Evolutionary conservation across 2,329 filamentous ascomycete species (phyloP).

Genomic region (Ophiosphaerella narmari): DNA sequence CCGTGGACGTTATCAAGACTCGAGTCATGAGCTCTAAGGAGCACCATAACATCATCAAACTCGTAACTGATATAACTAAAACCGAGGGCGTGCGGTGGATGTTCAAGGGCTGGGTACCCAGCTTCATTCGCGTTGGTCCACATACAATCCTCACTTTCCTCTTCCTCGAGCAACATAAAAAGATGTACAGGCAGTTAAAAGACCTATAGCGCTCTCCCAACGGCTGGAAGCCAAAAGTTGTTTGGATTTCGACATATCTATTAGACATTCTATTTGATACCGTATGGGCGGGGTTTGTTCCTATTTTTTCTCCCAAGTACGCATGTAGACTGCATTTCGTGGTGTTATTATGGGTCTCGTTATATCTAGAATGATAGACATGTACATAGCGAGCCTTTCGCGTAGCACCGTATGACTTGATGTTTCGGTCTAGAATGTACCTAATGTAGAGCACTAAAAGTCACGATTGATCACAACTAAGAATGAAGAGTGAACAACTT

Average conservation of each 20-base stretch:
- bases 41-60: constrained; percentile 58
- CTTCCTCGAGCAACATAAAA: constrained; percentile 86
- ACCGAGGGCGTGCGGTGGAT: constrained; percentile 79
- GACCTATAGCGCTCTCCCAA: constrained; percentile 3
- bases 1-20: constrained; percentile 89
- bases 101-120: constrained; percentile 90
- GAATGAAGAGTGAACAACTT: no score
- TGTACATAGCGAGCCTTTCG: neutral
- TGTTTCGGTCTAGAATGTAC: no score
- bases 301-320: neutral
- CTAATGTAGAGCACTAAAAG: no score
- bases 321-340: constrained; percentile 1
- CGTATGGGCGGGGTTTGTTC: constrained; percentile 11
- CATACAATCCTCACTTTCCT: constrained; percentile 88
- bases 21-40: constrained; percentile 75
- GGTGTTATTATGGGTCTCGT: neutral
- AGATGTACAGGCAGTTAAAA: constrained; percentile 62
- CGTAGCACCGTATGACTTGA: no score
- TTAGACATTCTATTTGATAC: constrained; percentile 8
- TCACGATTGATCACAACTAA: no score
- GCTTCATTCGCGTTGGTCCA: constrained; percentile 67
- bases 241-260: neutral
- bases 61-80: constrained; percentile 70
- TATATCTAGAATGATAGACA: neutral
- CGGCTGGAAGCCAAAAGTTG: neutral